Evolutionary conservation across 2,329 filamentous ascomycete species (phyloP), one percentile per base, ranked within the genome.

Genomic region (Hypoxylon sp.): DNA sequence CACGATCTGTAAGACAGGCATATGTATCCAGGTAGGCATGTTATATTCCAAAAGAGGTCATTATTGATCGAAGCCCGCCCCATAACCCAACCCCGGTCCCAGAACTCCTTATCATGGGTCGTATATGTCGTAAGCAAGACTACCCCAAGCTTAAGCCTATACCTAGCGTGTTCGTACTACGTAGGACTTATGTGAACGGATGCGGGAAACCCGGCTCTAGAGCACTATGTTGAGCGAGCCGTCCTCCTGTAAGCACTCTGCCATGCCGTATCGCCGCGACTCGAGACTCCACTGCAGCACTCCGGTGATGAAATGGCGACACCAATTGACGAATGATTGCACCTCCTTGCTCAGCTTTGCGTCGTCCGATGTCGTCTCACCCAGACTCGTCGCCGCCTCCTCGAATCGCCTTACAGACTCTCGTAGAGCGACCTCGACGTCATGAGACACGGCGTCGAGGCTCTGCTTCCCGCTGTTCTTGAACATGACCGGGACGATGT

Each of bases 221-320:
- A 69, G 62, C 31, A 63, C 46, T 20, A 70, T 66, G 43, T 55
- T 65, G 46, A 69, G 62, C 4, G 65, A 67, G 3, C 65, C 63
- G 26, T 69, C 67, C 10, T 56, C 49, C 27, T 67, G 61, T 4
- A 67, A 51, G 46, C 67, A 70, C 26, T 69, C 57, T 27, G 67
- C 63, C 68, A 70, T 70, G 2, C 67, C 67, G 20, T 70, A 70
- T 23, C 68, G 66, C 4, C 52, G 51, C 9, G 67, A 69, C 40
- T 69, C 66, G 10, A 70, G 37, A 51, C 67, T 70, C 68, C 68
- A 69, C 55, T 67, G 65, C 13, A 66, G 55, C 18, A 70, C 67
- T 8, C 67, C 68, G 3, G 68, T 70, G 46, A 55, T 69, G 55
- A 69, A 70, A 46, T 70, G 64, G 26, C 67, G 67, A 26, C 66